A percentile compares a stretch with the other conserved stretches of the same genome.
Conservation (phyloP, 1,284 basidiomycete genomes). For the Hemileia vastatrix region DNA sequence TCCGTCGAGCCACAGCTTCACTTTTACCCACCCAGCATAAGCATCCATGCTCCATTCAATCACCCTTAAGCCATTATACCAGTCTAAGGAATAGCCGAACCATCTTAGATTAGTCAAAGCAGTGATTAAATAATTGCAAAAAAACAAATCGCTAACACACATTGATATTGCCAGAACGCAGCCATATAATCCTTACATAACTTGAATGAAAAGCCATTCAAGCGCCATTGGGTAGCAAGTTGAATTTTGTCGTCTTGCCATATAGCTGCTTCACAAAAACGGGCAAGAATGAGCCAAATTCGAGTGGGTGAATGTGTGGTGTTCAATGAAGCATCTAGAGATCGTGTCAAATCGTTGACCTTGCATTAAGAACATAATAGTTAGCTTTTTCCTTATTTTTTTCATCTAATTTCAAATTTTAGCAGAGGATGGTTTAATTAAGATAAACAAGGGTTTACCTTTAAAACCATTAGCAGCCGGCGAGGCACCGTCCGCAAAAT, state of each 20-base stretch:
- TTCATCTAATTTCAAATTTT: no score
- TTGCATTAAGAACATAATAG: slow-evolving; percentile 5
- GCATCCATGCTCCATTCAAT: slow-evolving; percentile 60
- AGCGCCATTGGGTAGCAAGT: slow-evolving; percentile 42
- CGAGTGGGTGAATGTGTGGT: slow-evolving; percentile 55
- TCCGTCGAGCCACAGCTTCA: slow-evolving; percentile 59
- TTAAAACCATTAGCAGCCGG: slow-evolving; percentile 68
- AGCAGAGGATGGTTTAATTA: neutral
- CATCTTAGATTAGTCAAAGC: slow-evolving; percentile 35
- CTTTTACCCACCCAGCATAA: slow-evolving; percentile 55
- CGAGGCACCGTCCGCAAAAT: slow-evolving; percentile 66
- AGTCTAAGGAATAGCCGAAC: slow-evolving; percentile 25
- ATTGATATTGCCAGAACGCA: slow-evolving; percentile 56
- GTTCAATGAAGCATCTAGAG: slow-evolving; percentile 53
- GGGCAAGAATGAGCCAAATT: slow-evolving; percentile 82
- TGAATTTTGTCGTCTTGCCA: slow-evolving; percentile 63
- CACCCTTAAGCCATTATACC: slow-evolving; percentile 32
- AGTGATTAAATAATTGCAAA: slow-evolving; percentile 53
- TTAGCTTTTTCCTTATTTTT: no score
- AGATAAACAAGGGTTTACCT: slow-evolving; percentile 46
- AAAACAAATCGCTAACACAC: slow-evolving; percentile 16
- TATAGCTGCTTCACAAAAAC: slow-evolving; percentile 74
- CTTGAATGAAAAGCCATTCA: slow-evolving; percentile 37
- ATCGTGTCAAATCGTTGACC: slow-evolving; percentile 38
- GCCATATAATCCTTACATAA: slow-evolving; percentile 54